phyloP scores from a whole-genome alignment of 2,329 filamentous ascomycete genomes.

The Nigrospora sphaerica region DNA sequence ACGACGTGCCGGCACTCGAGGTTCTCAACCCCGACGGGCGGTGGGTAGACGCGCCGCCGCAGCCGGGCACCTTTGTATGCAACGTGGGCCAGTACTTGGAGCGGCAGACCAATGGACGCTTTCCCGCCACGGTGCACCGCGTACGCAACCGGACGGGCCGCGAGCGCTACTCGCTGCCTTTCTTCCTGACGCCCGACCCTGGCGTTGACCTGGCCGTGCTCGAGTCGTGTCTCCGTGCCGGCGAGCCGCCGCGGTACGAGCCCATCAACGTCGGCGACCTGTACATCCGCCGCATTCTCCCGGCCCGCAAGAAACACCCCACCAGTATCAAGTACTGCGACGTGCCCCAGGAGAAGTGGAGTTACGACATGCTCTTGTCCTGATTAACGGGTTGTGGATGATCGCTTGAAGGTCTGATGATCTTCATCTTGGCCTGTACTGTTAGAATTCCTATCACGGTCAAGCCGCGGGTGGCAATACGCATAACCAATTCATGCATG shows the following conservation, averaged over 20 bases:
- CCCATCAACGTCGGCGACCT: constrained; percentile 22
- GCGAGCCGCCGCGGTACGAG: constrained; percentile 13
- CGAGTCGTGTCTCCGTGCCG: constrained; percentile 11
- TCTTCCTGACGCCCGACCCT: constrained; percentile 23
- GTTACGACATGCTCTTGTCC: constrained; percentile 17
- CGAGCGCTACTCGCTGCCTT: constrained; percentile 30
- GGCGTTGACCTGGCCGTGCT: constrained; percentile 17
- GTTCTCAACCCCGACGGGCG: constrained; percentile 32
- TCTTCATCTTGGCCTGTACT: too few species aligned
- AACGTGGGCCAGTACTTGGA: constrained; percentile 33
- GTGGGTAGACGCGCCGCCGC: constrained; percentile 29
- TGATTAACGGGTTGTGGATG: not conserved
- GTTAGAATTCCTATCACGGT: too few species aligned
- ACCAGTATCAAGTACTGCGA: constrained; percentile 26
- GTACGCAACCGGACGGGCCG: constrained; percentile 28
- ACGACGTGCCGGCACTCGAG: constrained; percentile 22
- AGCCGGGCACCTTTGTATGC: constrained; percentile 27
- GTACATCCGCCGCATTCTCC: constrained; percentile 23
- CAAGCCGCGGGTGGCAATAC: too few species aligned
- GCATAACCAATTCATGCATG: too few species aligned
- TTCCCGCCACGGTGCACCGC: constrained; percentile 30
- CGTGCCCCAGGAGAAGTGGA: constrained; percentile 25
- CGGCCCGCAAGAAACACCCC: constrained; percentile 26
- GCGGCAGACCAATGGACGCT: constrained; percentile 29
- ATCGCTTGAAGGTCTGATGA: too few species aligned